These are phyloP conservation scores for Epithele typhae DNA, from an alignment of 768 basidiomycete genomes.

Conservation along the genomic window DNA sequence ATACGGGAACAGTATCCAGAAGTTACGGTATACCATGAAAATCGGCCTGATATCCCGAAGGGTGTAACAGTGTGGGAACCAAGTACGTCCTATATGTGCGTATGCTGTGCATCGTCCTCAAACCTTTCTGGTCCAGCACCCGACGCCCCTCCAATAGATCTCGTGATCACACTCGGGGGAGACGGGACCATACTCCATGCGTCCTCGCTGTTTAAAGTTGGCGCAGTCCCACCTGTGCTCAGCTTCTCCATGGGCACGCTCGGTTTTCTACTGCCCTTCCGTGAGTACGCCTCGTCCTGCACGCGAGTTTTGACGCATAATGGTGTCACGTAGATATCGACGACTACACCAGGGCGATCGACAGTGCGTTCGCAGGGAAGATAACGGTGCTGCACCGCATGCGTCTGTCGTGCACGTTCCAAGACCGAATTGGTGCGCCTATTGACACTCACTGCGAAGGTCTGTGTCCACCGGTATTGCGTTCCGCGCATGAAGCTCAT, in stretches of 20 bases:
- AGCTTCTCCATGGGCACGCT: slow-evolving; percentile 93
- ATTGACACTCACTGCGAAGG: slow-evolving; percentile 59
- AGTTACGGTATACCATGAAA: slow-evolving; percentile 29
- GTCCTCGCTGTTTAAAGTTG: slow-evolving; percentile 83
- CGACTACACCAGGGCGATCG: slow-evolving; percentile 75
- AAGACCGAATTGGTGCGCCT: slow-evolving; percentile 52
- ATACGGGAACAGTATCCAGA: slow-evolving; percentile 27
- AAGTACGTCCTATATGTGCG: slow-evolving; percentile 33
- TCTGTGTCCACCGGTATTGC: slow-evolving; percentile 24
- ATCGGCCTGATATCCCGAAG: slow-evolving; percentile 46
- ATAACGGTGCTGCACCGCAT: slow-evolving; percentile 84
- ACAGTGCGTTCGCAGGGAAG: slow-evolving; percentile 73
- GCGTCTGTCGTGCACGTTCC: slow-evolving; percentile 82
- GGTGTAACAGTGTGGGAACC: slow-evolving; percentile 53
- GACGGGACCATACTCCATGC: slow-evolving; percentile 95
- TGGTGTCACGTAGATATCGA: slow-evolving; percentile 65
- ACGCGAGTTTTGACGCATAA: not conserved
- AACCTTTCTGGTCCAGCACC: slow-evolving; percentile 30
- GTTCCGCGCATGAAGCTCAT: not conserved
- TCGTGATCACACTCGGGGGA: slow-evolving; percentile 89
- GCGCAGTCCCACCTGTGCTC: slow-evolving; percentile 88
- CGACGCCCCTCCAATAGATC: slow-evolving; percentile 62
- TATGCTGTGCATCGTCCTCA: too few species aligned
- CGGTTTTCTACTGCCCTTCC: slow-evolving; percentile 91
- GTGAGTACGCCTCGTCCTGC: slow-evolving; percentile 48